phyloP scores from a whole-genome alignment of 2,329 filamentous ascomycete genomes.

The Botrytis squamosa region DNA sequence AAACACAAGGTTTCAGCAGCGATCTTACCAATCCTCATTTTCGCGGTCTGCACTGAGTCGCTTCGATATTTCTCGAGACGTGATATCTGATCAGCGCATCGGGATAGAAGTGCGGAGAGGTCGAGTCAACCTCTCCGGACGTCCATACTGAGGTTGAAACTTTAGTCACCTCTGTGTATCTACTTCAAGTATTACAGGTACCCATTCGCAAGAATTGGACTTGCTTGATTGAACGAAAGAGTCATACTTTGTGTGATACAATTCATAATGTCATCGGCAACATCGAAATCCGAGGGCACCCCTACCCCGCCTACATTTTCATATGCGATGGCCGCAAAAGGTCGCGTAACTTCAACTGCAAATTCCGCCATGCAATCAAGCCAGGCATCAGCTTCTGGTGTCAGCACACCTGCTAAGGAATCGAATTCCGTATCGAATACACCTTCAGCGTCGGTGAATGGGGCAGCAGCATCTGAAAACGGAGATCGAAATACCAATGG shows the following conservation, averaged over 20 bases:
- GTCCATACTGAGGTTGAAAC: slow-evolving; percentile 36
- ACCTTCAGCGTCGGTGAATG: slow-evolving; percentile 30
- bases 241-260: slow-evolving; percentile 14
- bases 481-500: slow-evolving; percentile 34
- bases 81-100: slow-evolving; percentile 29
- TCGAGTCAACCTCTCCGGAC: slow-evolving; percentile 42
- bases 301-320: slow-evolving; percentile 65
- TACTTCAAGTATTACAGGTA: slow-evolving; percentile 3
- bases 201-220: slow-evolving; percentile 12
- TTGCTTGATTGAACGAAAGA: slow-evolving; percentile 13
- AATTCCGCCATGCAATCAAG: slow-evolving; percentile 34
- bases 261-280: slow-evolving; percentile 44
- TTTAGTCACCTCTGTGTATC: slow-evolving; percentile 28
- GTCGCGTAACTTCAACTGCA: slow-evolving; percentile 47
- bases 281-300: slow-evolving; percentile 39
- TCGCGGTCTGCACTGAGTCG: slow-evolving; percentile 1
- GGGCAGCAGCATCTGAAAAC: slow-evolving; percentile 31
- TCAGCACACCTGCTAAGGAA: slow-evolving; percentile 38
- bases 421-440: slow-evolving; percentile 33
- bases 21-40: neutral
- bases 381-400: slow-evolving; percentile 35
- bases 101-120: slow-evolving; percentile 40
- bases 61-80: neutral
- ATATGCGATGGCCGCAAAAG: slow-evolving; percentile 93
- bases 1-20: neutral